Conservation (phyloP, 2,329 filamentous ascomycete species). For the Emmonsia crescens region DNA sequence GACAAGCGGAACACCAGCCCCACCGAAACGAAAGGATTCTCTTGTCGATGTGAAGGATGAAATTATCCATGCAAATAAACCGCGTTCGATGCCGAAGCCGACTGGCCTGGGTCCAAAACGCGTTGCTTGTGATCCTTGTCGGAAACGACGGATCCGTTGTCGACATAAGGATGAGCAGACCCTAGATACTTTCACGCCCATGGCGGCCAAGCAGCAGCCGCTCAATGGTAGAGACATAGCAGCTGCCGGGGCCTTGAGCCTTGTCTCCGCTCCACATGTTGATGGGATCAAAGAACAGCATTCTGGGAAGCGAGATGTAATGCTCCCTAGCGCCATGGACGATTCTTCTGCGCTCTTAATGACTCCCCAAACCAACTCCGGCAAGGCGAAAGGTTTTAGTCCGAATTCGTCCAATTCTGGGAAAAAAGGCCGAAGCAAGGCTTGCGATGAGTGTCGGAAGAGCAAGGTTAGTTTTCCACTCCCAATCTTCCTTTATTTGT, state of each 20-base stretch:
- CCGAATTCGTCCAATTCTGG: conserved; percentile 25
- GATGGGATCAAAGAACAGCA: neutral
- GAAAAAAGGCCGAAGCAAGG: conserved; percentile 51
- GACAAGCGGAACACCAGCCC: conserved; percentile 18
- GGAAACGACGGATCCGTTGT: conserved; percentile 51
- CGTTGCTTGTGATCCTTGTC: conserved; percentile 52
- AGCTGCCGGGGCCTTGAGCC: neutral
- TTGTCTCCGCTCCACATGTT: neutral
- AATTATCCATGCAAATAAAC: neutral
- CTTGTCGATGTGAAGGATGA: conserved; percentile 20
- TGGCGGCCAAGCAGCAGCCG: neutral
- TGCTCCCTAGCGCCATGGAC: neutral
- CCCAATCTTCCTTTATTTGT: conserved; percentile 2
- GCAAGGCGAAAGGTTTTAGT: conserved; percentile 21
- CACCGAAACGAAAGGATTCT: conserved; percentile 12
- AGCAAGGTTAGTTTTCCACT: conserved; percentile 46
- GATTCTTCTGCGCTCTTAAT: neutral
- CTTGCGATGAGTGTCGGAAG: conserved; percentile 55
- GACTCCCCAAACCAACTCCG: neutral
- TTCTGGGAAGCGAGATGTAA: neutral
- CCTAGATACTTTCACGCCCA: conserved; percentile 12
- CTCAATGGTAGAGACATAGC: conserved; percentile 2
- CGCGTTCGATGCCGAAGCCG: conserved; percentile 15
- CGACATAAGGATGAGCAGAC: conserved; percentile 49
- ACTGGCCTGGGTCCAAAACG: conserved; percentile 50